A percentile compares a stretch with the other conserved stretches of the same genome.
Evolutionary conservation across 2,329 filamentous ascomycete species (phyloP).

Genomic region (Fusarium annulatum): DNA sequence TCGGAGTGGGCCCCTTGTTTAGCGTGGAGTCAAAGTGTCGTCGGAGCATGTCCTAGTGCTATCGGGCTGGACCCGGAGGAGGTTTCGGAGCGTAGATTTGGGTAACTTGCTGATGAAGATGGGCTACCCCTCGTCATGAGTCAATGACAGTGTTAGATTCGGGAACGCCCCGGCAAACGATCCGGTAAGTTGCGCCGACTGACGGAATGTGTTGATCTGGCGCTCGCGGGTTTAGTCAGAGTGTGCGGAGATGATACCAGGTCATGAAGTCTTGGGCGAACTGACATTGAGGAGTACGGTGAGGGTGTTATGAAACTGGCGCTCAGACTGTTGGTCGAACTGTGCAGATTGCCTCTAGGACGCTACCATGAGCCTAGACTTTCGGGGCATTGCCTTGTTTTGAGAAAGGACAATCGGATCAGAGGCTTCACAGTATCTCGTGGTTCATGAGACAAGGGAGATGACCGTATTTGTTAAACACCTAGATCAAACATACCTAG

Average conservation of each 20-base stretch:
- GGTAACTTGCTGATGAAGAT: neutral
- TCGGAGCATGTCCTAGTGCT: slow-evolving; percentile 12
- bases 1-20: neutral
- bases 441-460: no score
- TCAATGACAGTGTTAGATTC: neutral
- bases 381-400: rapidly evolving
- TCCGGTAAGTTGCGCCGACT: neutral
- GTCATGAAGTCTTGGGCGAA: neutral
- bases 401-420: no score
- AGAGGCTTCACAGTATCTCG: no score
- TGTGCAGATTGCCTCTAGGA: rapidly evolving
- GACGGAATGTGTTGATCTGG: neutral
- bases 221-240: no score
- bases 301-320: neutral
- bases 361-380: rapidly evolving
- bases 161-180: rapidly evolving
- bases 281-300: neutral
- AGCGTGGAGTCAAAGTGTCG: neutral
- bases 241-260: neutral
- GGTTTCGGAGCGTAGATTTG: neutral
- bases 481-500: no score
- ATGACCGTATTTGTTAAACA: no score
- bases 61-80: slow-evolving; percentile 1
- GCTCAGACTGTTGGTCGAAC: neutral
- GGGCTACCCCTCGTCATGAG: neutral